Conservation (phyloP, 2,329 filamentous ascomycete species). For the Fusarium chuoi region DNA sequence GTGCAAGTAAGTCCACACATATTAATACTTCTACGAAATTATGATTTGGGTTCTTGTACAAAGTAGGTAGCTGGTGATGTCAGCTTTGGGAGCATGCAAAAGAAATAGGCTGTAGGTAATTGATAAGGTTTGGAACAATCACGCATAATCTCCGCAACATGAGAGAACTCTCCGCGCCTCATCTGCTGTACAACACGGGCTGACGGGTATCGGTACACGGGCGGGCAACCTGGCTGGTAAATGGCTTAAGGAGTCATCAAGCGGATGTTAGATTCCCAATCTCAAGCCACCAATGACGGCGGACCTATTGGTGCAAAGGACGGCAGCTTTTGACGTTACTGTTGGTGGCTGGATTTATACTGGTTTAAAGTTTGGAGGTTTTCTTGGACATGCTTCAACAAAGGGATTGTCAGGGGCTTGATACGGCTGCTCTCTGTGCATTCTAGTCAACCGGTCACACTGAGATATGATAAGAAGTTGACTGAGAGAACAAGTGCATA, state of each 20-base stretch:
- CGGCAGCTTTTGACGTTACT: background rate
- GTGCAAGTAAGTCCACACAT: background rate
- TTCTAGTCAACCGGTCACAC: background rate
- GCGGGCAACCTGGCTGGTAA: background rate
- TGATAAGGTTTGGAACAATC: background rate
- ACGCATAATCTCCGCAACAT: background rate
- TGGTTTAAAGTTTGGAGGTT: background rate
- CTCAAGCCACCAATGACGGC: background rate
- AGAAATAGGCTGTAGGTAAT: background rate
- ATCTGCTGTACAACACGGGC: background rate
- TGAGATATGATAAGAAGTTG: background rate
- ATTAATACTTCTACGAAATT: background rate
- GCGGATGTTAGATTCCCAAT: background rate
- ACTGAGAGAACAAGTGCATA: background rate
- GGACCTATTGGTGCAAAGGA: background rate
- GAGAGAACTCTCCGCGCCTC: background rate
- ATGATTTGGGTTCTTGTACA: background rate
- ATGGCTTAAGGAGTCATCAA: background rate
- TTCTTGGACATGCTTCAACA: background rate
- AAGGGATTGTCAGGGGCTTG: background rate
- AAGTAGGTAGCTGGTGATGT: background rate
- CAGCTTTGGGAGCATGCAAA: background rate
- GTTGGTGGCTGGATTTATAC: background rate
- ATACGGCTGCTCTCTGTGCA: background rate
- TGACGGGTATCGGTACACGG: background rate